These are phyloP conservation scores for Cucumis hystrix DNA, from an alignment of 306 rosid species.

Conservation along the genomic window DNA sequence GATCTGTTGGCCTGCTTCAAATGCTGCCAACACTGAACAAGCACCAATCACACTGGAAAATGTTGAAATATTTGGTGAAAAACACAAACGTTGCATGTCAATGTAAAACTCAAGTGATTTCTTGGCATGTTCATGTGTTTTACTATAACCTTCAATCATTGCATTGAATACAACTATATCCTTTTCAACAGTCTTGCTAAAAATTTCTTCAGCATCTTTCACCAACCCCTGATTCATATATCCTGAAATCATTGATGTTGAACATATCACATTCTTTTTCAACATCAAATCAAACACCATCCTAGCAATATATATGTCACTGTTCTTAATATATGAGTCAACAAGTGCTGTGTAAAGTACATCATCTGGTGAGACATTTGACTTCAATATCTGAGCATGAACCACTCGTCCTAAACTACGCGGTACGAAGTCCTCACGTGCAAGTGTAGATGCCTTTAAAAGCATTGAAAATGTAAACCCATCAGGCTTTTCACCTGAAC, in stretches of 20 bases:
- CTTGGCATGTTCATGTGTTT: slow-evolving; percentile 36
- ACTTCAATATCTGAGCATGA: slow-evolving; percentile 56
- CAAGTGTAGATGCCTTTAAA: slow-evolving; percentile 52
- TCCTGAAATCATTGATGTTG: slow-evolving; percentile 77
- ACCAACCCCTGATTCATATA: slow-evolving; percentile 62
- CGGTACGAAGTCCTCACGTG: slow-evolving; percentile 10
- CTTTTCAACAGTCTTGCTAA: slow-evolving; percentile 39
- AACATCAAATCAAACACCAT: slow-evolving; percentile 57
- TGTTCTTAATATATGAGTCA: slow-evolving; percentile 57
- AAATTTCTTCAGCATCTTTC: slow-evolving; percentile 57
- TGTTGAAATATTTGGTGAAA: slow-evolving; percentile 69
- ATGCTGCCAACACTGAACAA: slow-evolving; percentile 54
- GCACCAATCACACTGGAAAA: slow-evolving; percentile 86
- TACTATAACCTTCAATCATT: slow-evolving; percentile 93
- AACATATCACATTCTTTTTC: slow-evolving; percentile 50
- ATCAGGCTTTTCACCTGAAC: slow-evolving; percentile 54
- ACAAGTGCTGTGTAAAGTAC: slow-evolving; percentile 72
- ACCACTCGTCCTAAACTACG: slow-evolving; percentile 45
- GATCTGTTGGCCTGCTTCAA: slow-evolving; percentile 61
- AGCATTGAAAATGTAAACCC: slow-evolving; percentile 73
- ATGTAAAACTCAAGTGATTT: slow-evolving; percentile 61
- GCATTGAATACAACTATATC: slow-evolving; percentile 81
- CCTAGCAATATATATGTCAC: slow-evolving; percentile 48
- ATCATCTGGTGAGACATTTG: slow-evolving; percentile 47
- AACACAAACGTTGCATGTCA: slow-evolving; percentile 52